Base-by-base conservation (phyloP, 352 stramenopile species). In the Halophytophthora batemanensis region DNA sequence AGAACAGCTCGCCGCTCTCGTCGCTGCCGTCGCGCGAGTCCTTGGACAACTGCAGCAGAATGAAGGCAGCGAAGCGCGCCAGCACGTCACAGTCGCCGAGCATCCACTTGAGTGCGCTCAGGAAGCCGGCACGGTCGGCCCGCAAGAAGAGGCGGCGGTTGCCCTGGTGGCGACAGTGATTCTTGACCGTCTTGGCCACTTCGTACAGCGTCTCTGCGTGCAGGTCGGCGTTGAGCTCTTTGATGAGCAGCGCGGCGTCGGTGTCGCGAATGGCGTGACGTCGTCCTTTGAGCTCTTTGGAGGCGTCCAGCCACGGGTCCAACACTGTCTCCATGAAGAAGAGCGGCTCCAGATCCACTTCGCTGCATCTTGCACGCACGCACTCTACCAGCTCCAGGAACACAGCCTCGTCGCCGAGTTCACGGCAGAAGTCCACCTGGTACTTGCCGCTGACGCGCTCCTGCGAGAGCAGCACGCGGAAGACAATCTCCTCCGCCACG, bases 131-230 rank as follows among this genome's bases (percentile, higher is more conserved):
- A 22, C 63, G 74, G 18, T 78, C 59, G 2, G 64, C 33, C 34
- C 75, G 51, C 7, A 86, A 40, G 43, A 90, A 87, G 17, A 85
- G 44, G 29, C 71, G 67, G 53, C 77, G 77, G 71, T 91, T 91
- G 54, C 69, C 74, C 49, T 71, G 69, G 76, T 87, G 71, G 23
- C 80, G 69, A 60, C 77, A 89, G 50, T 77, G 64, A 61, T 87
- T 74, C 59, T 91, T 91, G 35, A 91, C 51, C 46, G 50, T 56
- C 53, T 81, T 82, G 21, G 71, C 61, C 22, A 89, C 68, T 19
- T 91, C 66, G 43, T 84, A 87, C 2, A 89, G 60, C 29, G 74
- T 67, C 18, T 91, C 76, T 0, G 44, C 37, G 53, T 87, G 77
- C 40, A 86, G 46, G 39, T 82, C 64, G 12, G 75, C 57, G 51